Evolutionary conservation across 805 yeast species (phyloP).

Genomic region (Ogataea salicorniae): DNA sequence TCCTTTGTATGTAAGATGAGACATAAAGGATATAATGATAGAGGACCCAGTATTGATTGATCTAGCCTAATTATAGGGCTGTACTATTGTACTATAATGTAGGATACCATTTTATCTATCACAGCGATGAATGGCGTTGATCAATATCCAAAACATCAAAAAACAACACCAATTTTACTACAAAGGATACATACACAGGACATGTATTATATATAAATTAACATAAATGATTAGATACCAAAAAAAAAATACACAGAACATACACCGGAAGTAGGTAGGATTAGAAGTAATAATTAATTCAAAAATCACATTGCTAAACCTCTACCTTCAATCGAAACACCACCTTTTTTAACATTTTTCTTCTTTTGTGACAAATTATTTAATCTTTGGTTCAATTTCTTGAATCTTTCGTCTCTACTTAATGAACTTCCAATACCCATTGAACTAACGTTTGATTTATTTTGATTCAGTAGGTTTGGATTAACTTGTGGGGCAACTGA

Average conservation of each 20-base stretch:
- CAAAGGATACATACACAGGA: too few species aligned
- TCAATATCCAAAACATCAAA: too few species aligned
- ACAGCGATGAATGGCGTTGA: too few species aligned
- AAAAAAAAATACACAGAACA: neutral
- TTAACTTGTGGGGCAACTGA: constrained; percentile 83
- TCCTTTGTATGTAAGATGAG: too few species aligned
- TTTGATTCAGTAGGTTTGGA: constrained; percentile 40
- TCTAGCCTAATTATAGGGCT: too few species aligned
- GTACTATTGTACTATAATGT: too few species aligned
- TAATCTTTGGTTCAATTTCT: constrained; percentile 61
- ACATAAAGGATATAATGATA: too few species aligned
- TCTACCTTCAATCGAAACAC: constrained; percentile 78
- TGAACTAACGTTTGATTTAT: constrained; percentile 32
- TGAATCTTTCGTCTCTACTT: constrained; percentile 73
- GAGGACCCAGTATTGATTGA: too few species aligned
- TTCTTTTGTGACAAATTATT: constrained; percentile 43
- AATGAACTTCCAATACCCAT: constrained; percentile 48
- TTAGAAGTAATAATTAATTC: neutral
- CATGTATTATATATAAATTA: too few species aligned
- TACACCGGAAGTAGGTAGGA: neutral
- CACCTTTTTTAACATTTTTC: constrained; percentile 53
- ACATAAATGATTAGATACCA: neutral
- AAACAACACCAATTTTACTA: too few species aligned
- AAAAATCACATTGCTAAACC: constrained; percentile 29
- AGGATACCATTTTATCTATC: too few species aligned